Evolutionary conservation across 164 flowering plant genomes (phyloP), one percentile per base, ranked within the genome.

Genomic region (Dillenia suffruticosa): DNA sequence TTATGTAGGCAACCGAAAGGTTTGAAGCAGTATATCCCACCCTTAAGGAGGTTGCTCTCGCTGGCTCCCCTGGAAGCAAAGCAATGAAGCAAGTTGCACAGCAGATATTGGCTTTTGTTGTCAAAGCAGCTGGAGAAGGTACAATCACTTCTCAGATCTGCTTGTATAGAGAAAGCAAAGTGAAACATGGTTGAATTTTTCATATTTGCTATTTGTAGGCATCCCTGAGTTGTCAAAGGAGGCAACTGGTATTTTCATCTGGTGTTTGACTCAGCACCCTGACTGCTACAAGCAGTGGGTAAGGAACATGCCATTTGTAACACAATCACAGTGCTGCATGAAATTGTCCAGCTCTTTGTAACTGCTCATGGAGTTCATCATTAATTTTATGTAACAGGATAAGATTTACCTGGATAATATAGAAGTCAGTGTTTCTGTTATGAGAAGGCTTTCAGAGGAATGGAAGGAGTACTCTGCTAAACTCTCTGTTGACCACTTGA

Each of bases 211-310:
- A 10, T 54, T 54, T 76, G 65, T 85, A 94, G 98, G 75, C 58
- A 66, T 44, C 56, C 75, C 84, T 32, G 87, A 78, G 32, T 64
- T 94, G 45, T 82, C 88, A 17, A 77, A 66, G 54, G 98, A 94
- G 83, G 95, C 96, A 14, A 58, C 76, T 51, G 65, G 60, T 47
- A 70, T 86, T 67, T 73, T 78, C 60, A 60, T 87, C 43, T 91
- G 95, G 91, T 82, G 88, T 72, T 78, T 94, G 78, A 70, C 76
- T 56, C 82, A 84, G 61, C 83, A 81, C 69, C 63, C 75, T 70
- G 95, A 91, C 47, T 82, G 87, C 66, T 87, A 76, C 79, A 89
- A 84, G 76, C 87, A 77, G 11, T 94, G 98, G 98, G 98, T 90
- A 50, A 76, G 90, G 6, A 32, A 5, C 40, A 32, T 4, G 40